Percentiles rank a stretch among this genome's conserved stretches.
Conservation (phyloP, 768 basidiomycete species). For the Chlorophyllum brunneum region DNA sequence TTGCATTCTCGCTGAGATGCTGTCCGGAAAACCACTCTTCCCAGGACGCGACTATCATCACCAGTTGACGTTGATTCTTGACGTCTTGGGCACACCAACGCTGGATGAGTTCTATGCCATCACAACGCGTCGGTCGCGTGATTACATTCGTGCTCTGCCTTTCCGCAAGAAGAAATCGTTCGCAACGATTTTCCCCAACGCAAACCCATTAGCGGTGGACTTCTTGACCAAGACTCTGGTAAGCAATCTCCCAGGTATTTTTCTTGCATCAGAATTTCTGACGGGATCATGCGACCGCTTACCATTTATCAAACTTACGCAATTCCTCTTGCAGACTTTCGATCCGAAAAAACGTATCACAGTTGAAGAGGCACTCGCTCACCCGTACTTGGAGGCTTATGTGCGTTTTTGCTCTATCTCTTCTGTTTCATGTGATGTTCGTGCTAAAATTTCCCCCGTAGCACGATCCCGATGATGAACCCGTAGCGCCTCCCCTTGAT, state of each 20-base stretch:
- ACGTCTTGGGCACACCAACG: conserved; percentile 95
- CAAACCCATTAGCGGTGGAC: conserved; percentile 67
- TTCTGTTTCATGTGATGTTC: conserved; percentile 2
- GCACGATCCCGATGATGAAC: conserved; percentile 98
- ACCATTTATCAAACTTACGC: not conserved
- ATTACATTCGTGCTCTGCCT: conserved; percentile 92
- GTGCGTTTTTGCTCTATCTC: conserved; percentile 37
- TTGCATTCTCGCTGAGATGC: conserved; percentile 92
- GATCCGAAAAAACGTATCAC: conserved; percentile 97
- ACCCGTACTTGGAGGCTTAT: conserved; percentile 93
- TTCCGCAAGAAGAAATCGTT: conserved; percentile 89
- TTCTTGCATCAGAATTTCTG: not conserved
- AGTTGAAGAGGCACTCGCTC: conserved; percentile 91
- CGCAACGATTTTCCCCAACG: conserved; percentile 84
- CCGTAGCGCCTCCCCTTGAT: conserved; percentile 90
- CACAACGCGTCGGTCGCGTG: conserved; percentile 84
- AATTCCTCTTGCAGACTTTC: conserved; percentile 61
- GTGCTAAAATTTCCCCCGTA: conserved; percentile 23
- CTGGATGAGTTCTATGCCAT: conserved; percentile 98
- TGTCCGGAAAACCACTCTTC: conserved; percentile 95
- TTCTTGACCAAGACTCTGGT: conserved; percentile 82
- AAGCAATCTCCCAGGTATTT: conserved; percentile 17
- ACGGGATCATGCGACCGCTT: conserved; percentile 1
- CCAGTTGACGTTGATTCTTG: conserved; percentile 91
- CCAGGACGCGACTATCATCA: conserved; percentile 97